Base-by-base conservation (phyloP, 306 rosid species). In the Glycine soja region DNA sequence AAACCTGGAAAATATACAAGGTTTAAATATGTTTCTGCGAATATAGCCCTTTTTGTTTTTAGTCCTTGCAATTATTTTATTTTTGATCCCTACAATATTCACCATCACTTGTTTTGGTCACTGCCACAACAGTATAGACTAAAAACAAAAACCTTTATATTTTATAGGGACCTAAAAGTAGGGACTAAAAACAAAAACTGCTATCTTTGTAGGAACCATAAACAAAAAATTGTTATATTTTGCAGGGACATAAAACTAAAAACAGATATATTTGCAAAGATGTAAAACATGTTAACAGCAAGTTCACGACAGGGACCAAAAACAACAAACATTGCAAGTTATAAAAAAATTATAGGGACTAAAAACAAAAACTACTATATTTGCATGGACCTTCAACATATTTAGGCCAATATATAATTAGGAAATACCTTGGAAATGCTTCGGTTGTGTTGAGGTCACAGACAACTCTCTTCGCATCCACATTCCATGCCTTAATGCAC, bases 401-500 rank as follows among this genome's bases (percentile, higher is more conserved):
- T 63, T 63, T 34, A 36, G 13, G 46, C 18, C 45, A 38, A 2
- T n/a, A 43, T 11, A 50, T 63, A 46, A 51, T 48, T 42, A 70
- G 76, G 75, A 75, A 82, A 81, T 80, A 95, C 99, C 97, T 91
- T 46, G 99, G 97, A 88, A 89, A 95, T 81, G 85, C 81, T 88
- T 90, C 88, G 42, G 93, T 91, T 2, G 97, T 91, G 83, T 66
- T 93, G 70, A 95, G 97, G 76, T 95, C 99, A 83, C 99, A 95
- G 63, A 95, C 99, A 80, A 91, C 99, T 88, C 99, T 89, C 86
- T 93, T 95, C 61, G 99, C 97, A 76, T 95, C 99, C 71, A 85
- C 99, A 74, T 95, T 95, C 99, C 99, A 95, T 75, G 99, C 97
- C 66, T 95, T 95, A 75, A 95, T 86, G 86, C 99, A 94, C 65